Evolutionary conservation across 768 basidiomycete genomes (phyloP), one percentile per base, ranked within the genome.

Genomic region (Termitomyces sp.): DNA sequence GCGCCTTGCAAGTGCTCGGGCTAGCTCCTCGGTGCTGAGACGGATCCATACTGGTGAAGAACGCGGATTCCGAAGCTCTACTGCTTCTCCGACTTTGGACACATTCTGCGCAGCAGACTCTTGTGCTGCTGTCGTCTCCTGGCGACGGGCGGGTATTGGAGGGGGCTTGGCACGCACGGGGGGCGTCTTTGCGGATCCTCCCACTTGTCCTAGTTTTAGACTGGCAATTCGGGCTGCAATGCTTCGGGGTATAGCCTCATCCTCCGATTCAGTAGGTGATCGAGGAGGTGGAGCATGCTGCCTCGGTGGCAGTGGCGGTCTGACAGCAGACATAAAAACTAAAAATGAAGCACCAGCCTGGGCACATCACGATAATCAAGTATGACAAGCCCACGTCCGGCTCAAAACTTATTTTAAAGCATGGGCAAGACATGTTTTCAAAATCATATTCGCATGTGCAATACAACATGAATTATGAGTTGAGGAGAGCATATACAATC

Each of bases 211-310:
- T 6, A 70, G 57, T 26, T 68, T 67, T 35, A 75, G 60, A 36
- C 58, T 68, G 4, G 71, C 70, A 43, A 75, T 72, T 28, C 71
- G 64, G 43, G 70, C 69, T 43, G 68, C 67, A 55, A 75, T 69
- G 11, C 68, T 64, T 35, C 3, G 46, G 18, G 59, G 33, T 36
- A 52, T 58, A 18, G 38, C 43, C 44, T 62, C 53, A 49, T 55
- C 52, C 14, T 61, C 52, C 18, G 36, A 2, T 11, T 53, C 14
- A 26, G 14, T 41, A 5, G 44, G 16, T 22, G 47, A 60, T 22
- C 32, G 56, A 16, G 64, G 60, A 20, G 63, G 57, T 30, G 57
- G 65, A 33, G 66, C 59, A 45, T 54, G 63, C 6, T 71, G 66
- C 24, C 68, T 66, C 45, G 68, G 68, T 10, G 71, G 70, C 22